Percentiles rank a stretch among this genome's conserved stretches.
Conservation (phyloP, 495 filamentous ascomycete species). For the Neurospora sp. region DNA sequence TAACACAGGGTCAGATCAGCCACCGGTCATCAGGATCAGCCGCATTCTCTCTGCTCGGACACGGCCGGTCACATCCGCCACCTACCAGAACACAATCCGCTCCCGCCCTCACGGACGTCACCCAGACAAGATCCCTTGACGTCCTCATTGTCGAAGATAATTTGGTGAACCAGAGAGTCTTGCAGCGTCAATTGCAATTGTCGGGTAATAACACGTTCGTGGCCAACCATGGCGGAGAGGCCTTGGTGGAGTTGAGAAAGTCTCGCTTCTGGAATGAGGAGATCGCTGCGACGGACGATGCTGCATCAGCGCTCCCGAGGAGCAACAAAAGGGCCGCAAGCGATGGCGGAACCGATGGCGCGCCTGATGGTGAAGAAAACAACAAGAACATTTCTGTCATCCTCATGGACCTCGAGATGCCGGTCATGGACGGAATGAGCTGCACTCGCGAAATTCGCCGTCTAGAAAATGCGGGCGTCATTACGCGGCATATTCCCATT, state of each 20-base stretch:
- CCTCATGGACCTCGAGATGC: slow-evolving; percentile 83
- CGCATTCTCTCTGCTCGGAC: neutral
- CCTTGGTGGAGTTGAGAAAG: slow-evolving; percentile 40
- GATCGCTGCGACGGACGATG: slow-evolving; percentile 1
- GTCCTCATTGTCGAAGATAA: slow-evolving; percentile 79
- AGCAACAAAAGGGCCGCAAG: neutral
- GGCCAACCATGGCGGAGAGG: slow-evolving; percentile 74
- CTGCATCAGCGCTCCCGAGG: neutral
- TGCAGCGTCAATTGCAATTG: slow-evolving; percentile 60
- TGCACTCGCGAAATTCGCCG: slow-evolving; percentile 59
- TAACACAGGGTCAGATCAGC: neutral
- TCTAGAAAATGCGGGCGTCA: slow-evolving; percentile 43
- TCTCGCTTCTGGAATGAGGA: slow-evolving; percentile 36
- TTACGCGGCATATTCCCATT: slow-evolving; percentile 55
- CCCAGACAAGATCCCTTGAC: slow-evolving; percentile 19
- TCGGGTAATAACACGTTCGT: slow-evolving; percentile 58
- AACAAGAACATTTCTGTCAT: slow-evolving; percentile 48
- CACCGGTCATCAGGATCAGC: neutral
- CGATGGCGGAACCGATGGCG: neutral
- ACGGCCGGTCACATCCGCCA: neutral
- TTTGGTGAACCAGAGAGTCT: slow-evolving; percentile 64
- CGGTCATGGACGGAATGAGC: slow-evolving; percentile 75
- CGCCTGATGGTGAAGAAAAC: slow-evolving; percentile 10
- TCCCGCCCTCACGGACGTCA: neutral
- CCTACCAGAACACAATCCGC: slow-evolving; percentile 8